Evolutionary conservation across 2,329 filamentous ascomycete genomes (phyloP), one percentile per base, ranked within the genome.

Genomic region (Periconia sp.): DNA sequence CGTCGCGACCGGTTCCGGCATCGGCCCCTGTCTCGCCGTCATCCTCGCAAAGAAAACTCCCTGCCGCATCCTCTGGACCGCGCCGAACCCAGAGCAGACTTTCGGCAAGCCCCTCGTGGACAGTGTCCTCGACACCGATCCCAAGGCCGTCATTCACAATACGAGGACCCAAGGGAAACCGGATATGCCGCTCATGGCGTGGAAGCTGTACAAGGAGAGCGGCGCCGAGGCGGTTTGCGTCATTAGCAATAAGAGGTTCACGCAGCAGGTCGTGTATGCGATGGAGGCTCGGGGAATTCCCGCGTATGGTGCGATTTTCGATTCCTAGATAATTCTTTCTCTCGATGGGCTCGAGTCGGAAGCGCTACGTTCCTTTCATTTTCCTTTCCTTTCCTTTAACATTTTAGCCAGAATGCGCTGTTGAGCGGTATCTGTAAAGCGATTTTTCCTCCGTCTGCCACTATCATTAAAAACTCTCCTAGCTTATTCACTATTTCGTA

Each of bases 291-390:
- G 86, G 50, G 87, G 87, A 0, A 74, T 91, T 20, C 82, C 86
- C 1, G 86, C 87, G 6, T 92, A 84, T 72, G 89, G 89, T 2
- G 86, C 89, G 2, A 90, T 92, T 59, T 92, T 88, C 74, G 89
- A 92, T 71, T 85, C 83, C 33, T 85, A 72, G 49, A 17, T 6
- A 10, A 23, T 27, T 27, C 8, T 27, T 27, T 27, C n/a, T n/a
- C n/a, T n/a, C n/a, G n/a, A n/a, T n/a, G n/a, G n/a, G n/a, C n/a
- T n/a, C n/a, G n/a, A 8, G 30, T 23, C 18, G 20, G 11, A 11
- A 45, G 9, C 17, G 41, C 17, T 43, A 41, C 45, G 3, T 40
- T 33, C 13, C 42, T 43, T 11, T 37, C 40, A 11, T 35, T 41
- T 15, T 41, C 41, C 19, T 37, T 37, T 37, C 10, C 33, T 37